Conservation (phyloP, 495 filamentous ascomycete species). For the Talaromyces wortmannii region DNA sequence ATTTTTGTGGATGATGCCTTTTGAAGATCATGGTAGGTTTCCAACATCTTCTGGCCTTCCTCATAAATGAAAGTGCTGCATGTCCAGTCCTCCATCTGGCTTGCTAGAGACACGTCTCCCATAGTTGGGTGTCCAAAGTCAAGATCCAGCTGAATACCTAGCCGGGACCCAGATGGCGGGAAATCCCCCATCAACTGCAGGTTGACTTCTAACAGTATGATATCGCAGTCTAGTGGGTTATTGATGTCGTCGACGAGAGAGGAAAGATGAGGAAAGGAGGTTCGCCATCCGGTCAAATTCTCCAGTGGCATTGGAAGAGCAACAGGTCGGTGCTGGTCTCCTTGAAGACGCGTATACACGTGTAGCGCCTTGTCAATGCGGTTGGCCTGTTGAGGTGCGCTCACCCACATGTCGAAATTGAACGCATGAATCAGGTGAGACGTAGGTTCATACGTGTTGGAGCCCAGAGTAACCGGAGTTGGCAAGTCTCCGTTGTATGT, state of each 20-base stretch:
- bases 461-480: slow-evolving; percentile 27
- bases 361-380: slow-evolving; percentile 37
- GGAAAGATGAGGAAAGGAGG: slow-evolving; percentile 37
- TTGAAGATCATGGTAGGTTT: slow-evolving; percentile 26
- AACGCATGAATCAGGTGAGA: slow-evolving; percentile 32
- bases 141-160: slow-evolving; percentile 39
- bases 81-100: slow-evolving; percentile 39
- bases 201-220: slow-evolving; percentile 42
- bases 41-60: slow-evolving; percentile 23
- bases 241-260: slow-evolving; percentile 27
- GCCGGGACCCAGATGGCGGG: slow-evolving; percentile 29
- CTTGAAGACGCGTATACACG: slow-evolving; percentile 43
- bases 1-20: slow-evolving; percentile 34
- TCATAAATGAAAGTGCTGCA: slow-evolving; percentile 41
- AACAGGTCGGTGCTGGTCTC: slow-evolving; percentile 27
- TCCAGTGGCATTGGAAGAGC: slow-evolving; percentile 35
- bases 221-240: slow-evolving; percentile 32
- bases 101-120: slow-evolving; percentile 27
- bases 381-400: slow-evolving; percentile 31
- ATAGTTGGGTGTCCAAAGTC: slow-evolving; percentile 32
- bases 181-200: slow-evolving; percentile 40
- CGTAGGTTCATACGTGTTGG: slow-evolving; percentile 25
- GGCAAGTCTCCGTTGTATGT: slow-evolving; percentile 30
- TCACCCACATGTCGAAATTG: slow-evolving; percentile 47
- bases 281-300: slow-evolving; percentile 35